Conservation (phyloP, 257 asterid species). For the Galeopsis tetrahit region DNA sequence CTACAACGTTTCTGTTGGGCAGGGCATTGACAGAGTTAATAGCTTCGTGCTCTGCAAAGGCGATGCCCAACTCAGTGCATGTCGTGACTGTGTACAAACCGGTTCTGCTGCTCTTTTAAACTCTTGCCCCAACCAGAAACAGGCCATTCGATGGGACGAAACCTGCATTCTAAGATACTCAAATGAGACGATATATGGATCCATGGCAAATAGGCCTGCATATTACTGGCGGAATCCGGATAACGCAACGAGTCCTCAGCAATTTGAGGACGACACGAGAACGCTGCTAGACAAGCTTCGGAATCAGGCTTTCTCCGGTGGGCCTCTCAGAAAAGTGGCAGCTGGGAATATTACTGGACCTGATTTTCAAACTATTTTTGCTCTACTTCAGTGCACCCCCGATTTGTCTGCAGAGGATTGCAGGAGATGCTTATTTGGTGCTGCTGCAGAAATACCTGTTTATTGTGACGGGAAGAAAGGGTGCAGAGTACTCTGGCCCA, state of each 20-base stretch:
- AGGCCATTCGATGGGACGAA: no score
- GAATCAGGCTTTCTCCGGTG: constrained; percentile 37
- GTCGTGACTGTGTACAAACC: no score
- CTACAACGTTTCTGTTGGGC: no score
- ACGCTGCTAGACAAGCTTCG: constrained; percentile 25
- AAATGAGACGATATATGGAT: constrained; percentile 27
- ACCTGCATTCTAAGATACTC: no score
- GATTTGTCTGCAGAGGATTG: constrained; percentile 39
- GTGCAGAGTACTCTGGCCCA: constrained; percentile 32
- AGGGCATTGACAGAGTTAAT: no score
- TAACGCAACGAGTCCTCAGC: not conserved
- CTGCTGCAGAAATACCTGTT: not conserved
- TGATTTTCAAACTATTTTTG: constrained; percentile 32
- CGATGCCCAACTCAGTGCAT: no score
- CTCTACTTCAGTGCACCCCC: constrained; percentile 45
- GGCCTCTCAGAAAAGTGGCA: constrained; percentile 38
- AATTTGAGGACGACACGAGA: constrained; percentile 12
- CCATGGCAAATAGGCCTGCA: not conserved
- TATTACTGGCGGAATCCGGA: not conserved
- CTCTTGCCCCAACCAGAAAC: no score
- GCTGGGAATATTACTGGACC: constrained; percentile 21
- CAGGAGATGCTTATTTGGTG: constrained; percentile 29
- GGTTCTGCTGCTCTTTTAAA: no score
- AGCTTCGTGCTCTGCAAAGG: no score
- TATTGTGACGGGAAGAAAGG: constrained; percentile 24